Percentiles rank a stretch among this genome's conserved stretches.
These are phyloP conservation scores for Cenchrus fungigraminus DNA, from an alignment of 176 grass and related monocot species.

Conservation along the genomic window DNA sequence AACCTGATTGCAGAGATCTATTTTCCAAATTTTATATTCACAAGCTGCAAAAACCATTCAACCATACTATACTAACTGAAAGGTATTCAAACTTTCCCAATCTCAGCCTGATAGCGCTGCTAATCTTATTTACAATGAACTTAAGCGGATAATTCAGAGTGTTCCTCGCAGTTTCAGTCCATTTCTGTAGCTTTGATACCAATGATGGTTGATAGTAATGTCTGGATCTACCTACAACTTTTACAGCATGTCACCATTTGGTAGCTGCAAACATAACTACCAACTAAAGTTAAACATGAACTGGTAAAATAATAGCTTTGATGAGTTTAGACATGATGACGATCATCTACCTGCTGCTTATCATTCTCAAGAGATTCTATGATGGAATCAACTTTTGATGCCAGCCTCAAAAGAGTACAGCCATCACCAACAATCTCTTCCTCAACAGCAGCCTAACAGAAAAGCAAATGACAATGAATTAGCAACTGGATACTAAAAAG, in stretches of 20 bases:
- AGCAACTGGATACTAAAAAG: neutral
- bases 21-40: neutral
- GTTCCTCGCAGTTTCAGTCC: slow-evolving; percentile 53
- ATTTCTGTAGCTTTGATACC: too few species aligned
- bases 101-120: slow-evolving; percentile 42
- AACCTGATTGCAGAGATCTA: slow-evolving; percentile 39
- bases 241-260: neutral
- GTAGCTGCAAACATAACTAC: slow-evolving; percentile 21
- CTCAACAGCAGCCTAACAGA: slow-evolving; percentile 53
- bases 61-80: slow-evolving; percentile 14
- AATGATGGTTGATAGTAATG: too few species aligned
- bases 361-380: slow-evolving; percentile 63
- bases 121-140: slow-evolving; percentile 48
- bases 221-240: slow-evolving; percentile 26
- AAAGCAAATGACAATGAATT: slow-evolving; percentile 23
- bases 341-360: slow-evolving; percentile 56
- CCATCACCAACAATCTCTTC: slow-evolving; percentile 60
- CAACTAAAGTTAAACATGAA: slow-evolving; percentile 17
- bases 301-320: slow-evolving; percentile 12
- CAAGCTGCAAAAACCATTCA: neutral
- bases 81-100: slow-evolving; percentile 46
- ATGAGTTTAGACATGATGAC: slow-evolving; percentile 20
- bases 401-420: slow-evolving; percentile 65
- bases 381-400: slow-evolving; percentile 64
- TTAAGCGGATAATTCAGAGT: slow-evolving; percentile 53